These are phyloP conservation scores for Alternaria triticina DNA, from an alignment of 2,329 filamentous ascomycete species.

Conservation along the genomic window DNA sequence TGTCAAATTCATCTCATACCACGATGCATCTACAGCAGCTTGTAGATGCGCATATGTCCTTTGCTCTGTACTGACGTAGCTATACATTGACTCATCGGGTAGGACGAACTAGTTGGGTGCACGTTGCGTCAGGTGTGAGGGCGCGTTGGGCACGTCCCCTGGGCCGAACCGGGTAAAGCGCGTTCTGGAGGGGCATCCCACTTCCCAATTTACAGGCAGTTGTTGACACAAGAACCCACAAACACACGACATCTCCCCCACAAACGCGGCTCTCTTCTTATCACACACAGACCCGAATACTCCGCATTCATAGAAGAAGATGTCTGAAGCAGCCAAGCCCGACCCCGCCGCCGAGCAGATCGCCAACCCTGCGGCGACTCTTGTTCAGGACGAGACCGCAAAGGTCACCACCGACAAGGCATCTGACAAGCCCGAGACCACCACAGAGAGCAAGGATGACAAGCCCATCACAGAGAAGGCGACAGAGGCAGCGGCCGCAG, in stretches of 20 bases:
- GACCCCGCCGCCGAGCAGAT: constrained; percentile 50
- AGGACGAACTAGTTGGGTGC: not conserved
- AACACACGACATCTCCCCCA: constrained; percentile 6
- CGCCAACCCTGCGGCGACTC: constrained; percentile 48
- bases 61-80: not conserved
- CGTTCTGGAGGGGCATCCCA: constrained; percentile 14
- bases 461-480: constrained; percentile 55
- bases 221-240: constrained; percentile 6
- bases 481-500: constrained; percentile 48
- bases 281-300: constrained; percentile 2
- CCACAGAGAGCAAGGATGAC: constrained; percentile 52
- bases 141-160: constrained; percentile 21
- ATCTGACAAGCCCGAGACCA: constrained; percentile 30
- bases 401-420: constrained; percentile 51
- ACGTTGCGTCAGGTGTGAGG: not conserved
- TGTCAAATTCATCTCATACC: constrained; percentile 1
- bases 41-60: not conserved
- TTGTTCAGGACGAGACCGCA: constrained; percentile 53
- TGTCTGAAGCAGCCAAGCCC: constrained; percentile 50
- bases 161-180: constrained; percentile 8
- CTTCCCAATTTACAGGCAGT: constrained; percentile 15
- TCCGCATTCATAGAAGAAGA: constrained; percentile 19
- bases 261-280: constrained; percentile 18
- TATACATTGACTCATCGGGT: not conserved
- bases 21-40: not conserved